Evolutionary conservation across 1,284 basidiomycete species (phyloP).

Genomic region (Filobasidium uniguttulatum): DNA sequence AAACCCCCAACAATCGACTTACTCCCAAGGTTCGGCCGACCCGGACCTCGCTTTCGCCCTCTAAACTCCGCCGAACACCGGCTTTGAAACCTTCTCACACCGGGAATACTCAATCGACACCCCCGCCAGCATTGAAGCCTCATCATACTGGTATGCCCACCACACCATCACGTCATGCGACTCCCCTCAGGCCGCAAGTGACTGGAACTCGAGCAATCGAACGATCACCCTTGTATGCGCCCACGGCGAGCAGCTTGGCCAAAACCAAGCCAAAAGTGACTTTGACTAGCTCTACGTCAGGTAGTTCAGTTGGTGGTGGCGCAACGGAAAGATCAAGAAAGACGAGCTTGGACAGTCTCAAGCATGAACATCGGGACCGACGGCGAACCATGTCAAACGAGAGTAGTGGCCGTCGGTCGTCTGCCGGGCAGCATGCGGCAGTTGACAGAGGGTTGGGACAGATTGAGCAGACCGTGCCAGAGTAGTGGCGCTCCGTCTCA

Average conservation of each 20-base stretch:
- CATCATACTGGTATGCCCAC: slow-evolving; percentile 5
- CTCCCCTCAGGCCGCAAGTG: neutral
- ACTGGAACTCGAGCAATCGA: neutral
- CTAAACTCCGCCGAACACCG: neutral
- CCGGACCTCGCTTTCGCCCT: neutral
- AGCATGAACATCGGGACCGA: too few relatives aligned
- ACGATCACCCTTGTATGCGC: slow-evolving; percentile 4
- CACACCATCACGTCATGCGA: too few relatives aligned
- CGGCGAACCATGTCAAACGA: too few relatives aligned
- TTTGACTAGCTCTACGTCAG: too few relatives aligned
- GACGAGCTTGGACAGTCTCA: too few relatives aligned
- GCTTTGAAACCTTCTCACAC: neutral
- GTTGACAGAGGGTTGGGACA: too few relatives aligned
- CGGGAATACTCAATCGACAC: neutral
- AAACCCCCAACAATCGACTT: neutral
- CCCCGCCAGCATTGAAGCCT: neutral
- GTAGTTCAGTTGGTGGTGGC: too few relatives aligned
- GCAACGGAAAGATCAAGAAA: too few relatives aligned
- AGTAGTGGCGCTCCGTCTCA: too few relatives aligned
- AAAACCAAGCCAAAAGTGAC: slow-evolving; percentile 4
- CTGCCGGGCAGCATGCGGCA: too few relatives aligned
- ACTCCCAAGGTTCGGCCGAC: neutral
- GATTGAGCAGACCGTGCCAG: too few relatives aligned
- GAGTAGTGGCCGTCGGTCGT: too few relatives aligned
- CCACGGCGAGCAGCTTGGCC: slow-evolving; percentile 7